phyloP scores from a whole-genome alignment of 2,329 filamentous ascomycete species.

The Tolypocladium ophioglossoides region DNA sequence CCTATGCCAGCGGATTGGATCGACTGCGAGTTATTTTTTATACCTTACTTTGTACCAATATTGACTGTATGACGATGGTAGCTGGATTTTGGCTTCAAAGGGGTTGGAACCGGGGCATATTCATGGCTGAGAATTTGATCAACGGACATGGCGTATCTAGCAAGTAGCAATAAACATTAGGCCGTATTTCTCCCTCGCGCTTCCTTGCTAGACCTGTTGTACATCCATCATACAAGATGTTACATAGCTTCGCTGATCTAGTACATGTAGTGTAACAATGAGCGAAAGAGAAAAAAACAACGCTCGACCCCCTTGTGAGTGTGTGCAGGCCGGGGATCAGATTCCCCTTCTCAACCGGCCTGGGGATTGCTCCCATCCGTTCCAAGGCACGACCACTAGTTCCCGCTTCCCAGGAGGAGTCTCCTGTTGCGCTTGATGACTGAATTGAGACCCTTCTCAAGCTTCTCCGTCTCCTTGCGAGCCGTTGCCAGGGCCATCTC shows the following conservation, averaged over 20 bases:
- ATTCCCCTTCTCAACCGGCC: too few relatives aligned
- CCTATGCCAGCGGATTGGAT: neutral
- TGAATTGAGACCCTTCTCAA: conserved; percentile 51
- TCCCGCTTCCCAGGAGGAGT: conserved; percentile 30
- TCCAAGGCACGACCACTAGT: conserved; percentile 5
- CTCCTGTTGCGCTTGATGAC: conserved; percentile 50
- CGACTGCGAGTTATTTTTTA: neutral
- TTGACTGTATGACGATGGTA: neutral
- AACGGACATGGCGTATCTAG: neutral
- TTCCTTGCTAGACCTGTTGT: neutral
- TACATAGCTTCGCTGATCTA: neutral
- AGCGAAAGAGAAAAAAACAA: neutral
- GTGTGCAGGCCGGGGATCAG: neutral
- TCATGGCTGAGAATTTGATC: neutral
- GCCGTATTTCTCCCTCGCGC: neutral
- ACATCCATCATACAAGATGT: neutral
- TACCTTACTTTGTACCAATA: neutral
- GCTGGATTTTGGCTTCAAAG: neutral
- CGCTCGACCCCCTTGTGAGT: neutral
- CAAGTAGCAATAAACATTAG: neutral
- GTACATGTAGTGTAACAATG: neutral
- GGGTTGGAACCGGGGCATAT: neutral
- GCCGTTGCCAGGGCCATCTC: conserved; percentile 43
- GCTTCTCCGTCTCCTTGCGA: conserved; percentile 48
- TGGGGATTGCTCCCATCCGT: neutral